A percentile compares a stretch with the other conserved stretches of the same genome.
Conservation (phyloP, 805 yeast species). For the Zygosaccharomyces pseudorouxii region DNA sequence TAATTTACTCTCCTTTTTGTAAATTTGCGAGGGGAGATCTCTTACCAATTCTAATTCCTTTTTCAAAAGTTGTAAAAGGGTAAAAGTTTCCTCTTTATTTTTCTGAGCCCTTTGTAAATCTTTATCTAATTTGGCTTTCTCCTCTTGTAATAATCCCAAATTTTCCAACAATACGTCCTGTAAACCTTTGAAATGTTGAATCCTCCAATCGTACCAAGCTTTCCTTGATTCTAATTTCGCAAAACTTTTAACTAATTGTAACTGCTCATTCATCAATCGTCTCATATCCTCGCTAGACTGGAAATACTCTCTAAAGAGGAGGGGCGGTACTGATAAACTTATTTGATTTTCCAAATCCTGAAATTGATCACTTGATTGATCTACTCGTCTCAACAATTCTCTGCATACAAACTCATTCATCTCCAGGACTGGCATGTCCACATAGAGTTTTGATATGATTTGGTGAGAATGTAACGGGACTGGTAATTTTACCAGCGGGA, state of each 20-base stretch:
- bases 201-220: conserved; percentile 62
- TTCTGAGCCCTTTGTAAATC: conserved; percentile 12
- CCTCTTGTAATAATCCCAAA: conserved; percentile 22
- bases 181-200: conserved; percentile 46
- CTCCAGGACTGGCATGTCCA: conserved; percentile 35
- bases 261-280: conserved; percentile 42
- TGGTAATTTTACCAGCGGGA: conserved; percentile 6
- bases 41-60: conserved; percentile 23
- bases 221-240: conserved; percentile 50
- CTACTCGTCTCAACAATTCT: conserved; percentile 48
- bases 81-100: conserved; percentile 12
- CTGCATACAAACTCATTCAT: conserved; percentile 51
- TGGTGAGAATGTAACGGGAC: conserved; percentile 14
- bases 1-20: conserved; percentile 13
- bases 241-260: conserved; percentile 46
- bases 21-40: conserved; percentile 11
- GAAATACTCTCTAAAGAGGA: conserved; percentile 46
- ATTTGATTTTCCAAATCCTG: conserved; percentile 45
- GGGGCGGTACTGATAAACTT: conserved; percentile 45
- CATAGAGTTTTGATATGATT: conserved; percentile 20
- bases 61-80: conserved; percentile 17
- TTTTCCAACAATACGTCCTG: conserved; percentile 33
- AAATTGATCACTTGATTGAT: conserved; percentile 45
- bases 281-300: conserved; percentile 38
- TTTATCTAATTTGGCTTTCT: conserved; percentile 18